Conservation (phyloP, 116 monocot species). For the Trichopus zeylanicus region DNA sequence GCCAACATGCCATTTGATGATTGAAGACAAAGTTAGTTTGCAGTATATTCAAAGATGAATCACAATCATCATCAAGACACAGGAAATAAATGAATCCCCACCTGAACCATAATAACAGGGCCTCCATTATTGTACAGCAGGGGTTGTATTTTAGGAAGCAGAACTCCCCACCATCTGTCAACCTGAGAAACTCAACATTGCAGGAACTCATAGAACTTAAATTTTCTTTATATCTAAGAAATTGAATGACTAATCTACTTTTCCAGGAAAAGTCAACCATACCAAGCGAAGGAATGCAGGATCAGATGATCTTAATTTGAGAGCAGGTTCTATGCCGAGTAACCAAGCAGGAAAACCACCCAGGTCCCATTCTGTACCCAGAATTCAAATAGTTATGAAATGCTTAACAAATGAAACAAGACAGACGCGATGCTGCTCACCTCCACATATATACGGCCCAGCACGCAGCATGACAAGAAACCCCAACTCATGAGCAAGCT, state of each 20-base stretch:
- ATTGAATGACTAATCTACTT: neutral
- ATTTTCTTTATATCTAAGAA: too few relatives aligned
- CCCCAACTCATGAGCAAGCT: slow-evolving; percentile 67
- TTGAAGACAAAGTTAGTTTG: neutral
- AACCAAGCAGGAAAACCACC: slow-evolving; percentile 98
- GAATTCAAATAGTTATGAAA: slow-evolving; percentile 20
- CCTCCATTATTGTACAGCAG: slow-evolving; percentile 85
- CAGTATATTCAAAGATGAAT: neutral
- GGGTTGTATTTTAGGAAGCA: slow-evolving; percentile 81
- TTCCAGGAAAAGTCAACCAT: neutral
- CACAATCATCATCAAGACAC: neutral
- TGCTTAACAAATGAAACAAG: neutral
- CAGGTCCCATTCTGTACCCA: slow-evolving; percentile 62
- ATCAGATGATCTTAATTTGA: slow-evolving; percentile 78
- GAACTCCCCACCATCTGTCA: slow-evolving; percentile 81
- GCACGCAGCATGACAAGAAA: slow-evolving; percentile 89
- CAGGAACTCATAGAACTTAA: too few relatives aligned
- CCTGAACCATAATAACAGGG: slow-evolving; percentile 94
- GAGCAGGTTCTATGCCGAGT: slow-evolving; percentile 67
- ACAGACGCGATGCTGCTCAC: slow-evolving; percentile 16
- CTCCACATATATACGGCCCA: slow-evolving; percentile 94
- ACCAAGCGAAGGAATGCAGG: too few relatives aligned
- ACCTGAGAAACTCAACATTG: slow-evolving; percentile 42
- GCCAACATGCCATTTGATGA: neutral
- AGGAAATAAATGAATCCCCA: slow-evolving; percentile 5